Evolutionary conservation across 2,329 filamentous ascomycete genomes (phyloP).

Genomic region (Fusarium compactum): DNA sequence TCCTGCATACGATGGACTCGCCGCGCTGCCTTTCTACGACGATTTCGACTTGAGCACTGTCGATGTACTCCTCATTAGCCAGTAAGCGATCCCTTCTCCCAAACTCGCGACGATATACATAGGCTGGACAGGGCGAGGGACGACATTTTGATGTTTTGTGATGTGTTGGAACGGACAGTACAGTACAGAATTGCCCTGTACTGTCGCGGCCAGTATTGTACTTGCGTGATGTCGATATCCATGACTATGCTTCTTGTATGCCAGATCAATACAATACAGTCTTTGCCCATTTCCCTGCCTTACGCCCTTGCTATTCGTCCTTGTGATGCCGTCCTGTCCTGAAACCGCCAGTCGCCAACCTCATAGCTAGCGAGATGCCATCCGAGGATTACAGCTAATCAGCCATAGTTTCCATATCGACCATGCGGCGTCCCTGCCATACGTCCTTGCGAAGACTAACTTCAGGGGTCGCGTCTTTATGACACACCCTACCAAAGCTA

Average conservation of each 20-base stretch:
- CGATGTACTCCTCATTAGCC: conserved; percentile 96
- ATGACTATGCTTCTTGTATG: conserved; percentile 47
- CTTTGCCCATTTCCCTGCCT: conserved; percentile 42
- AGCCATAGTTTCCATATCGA: conserved; percentile 90
- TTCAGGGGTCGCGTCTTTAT: conserved; percentile 98
- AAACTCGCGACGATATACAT: conserved; percentile 39
- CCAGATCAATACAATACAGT: conserved; percentile 57
- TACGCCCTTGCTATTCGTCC: conserved; percentile 42
- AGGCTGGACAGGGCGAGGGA: conserved; percentile 49
- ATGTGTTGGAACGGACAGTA: conserved; percentile 44
- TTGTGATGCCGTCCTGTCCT: conserved; percentile 48
- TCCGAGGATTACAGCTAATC: conserved; percentile 44
- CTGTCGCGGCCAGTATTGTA: conserved; percentile 32
- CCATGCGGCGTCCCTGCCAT: conserved; percentile 97
- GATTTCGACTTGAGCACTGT: conserved; percentile 98
- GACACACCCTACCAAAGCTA: conserved; percentile 99
- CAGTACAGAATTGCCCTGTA: background rate
- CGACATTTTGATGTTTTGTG: conserved; percentile 42
- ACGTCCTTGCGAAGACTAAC: conserved; percentile 97
- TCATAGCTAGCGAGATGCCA: conserved; percentile 22
- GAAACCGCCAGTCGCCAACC: conserved; percentile 27
- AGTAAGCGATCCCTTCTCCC: conserved; percentile 74
- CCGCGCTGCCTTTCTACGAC: conserved; percentile 95
- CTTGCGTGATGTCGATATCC: conserved; percentile 46
- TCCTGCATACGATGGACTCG: conserved; percentile 93